phyloP scores from a whole-genome alignment of 306 rosid genomes.

The Vicia villosa region DNA sequence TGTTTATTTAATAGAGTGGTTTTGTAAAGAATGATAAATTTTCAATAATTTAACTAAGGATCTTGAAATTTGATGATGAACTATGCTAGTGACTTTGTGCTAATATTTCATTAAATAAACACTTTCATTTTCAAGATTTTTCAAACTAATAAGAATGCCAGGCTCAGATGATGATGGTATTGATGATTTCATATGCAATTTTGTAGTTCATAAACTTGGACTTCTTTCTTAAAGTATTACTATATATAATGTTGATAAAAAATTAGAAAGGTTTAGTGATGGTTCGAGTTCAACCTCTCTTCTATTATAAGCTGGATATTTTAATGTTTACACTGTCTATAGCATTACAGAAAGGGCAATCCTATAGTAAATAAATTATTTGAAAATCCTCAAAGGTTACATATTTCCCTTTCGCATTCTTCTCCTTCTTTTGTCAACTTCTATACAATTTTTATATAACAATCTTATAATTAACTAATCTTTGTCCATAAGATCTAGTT shows the following conservation, averaged over 20 bases:
- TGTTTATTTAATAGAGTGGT: too few species aligned
- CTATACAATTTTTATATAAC: background rate
- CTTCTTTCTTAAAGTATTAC: background rate
- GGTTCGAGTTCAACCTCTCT: background rate
- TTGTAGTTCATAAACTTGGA: background rate
- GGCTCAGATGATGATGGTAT: background rate
- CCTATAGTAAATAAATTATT: slow-evolving; percentile 20
- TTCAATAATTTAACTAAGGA: background rate
- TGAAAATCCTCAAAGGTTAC: slow-evolving; percentile 37
- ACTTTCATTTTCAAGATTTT: slow-evolving; percentile 1
- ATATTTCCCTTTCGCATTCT: slow-evolving; percentile 24
- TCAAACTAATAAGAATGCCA: background rate
- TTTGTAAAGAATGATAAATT: too few species aligned
- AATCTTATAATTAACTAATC: background rate
- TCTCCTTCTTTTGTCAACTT: slow-evolving; percentile 10
- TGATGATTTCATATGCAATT: background rate
- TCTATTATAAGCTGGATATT: background rate
- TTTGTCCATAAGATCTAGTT: background rate
- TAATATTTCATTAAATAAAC: background rate
- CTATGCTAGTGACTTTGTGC: too few species aligned
- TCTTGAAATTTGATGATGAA: slow-evolving; percentile 1
- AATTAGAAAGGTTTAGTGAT: background rate
- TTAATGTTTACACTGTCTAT: slow-evolving; percentile 17
- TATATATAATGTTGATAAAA: too few species aligned
- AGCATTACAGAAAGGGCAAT: slow-evolving; percentile 16